Evolutionary conservation across 352 stramenopile species (phyloP).

Genomic region (Globisporangium spiculum): DNA sequence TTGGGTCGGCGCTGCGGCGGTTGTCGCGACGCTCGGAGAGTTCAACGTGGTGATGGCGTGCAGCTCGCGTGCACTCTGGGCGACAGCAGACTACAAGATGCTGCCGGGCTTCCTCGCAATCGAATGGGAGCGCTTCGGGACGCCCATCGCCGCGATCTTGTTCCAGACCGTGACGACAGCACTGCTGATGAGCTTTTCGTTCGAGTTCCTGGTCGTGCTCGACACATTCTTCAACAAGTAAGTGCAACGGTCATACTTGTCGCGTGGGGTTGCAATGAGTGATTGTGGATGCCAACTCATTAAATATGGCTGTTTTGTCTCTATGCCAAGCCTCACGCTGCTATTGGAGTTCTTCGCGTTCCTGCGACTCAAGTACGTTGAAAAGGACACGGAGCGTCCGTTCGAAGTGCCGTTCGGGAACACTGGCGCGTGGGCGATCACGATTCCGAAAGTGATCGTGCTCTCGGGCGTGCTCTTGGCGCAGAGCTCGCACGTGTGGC

Average conservation of each 20-base stretch:
- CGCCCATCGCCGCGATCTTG: slow-evolving; percentile 70
- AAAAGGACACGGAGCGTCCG: slow-evolving; percentile 68
- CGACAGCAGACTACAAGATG: slow-evolving; percentile 84
- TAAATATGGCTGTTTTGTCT: neutral
- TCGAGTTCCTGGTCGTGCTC: slow-evolving; percentile 76
- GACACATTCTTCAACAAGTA: slow-evolving; percentile 90
- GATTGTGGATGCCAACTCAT: neutral
- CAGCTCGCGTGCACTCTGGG: slow-evolving; percentile 77
- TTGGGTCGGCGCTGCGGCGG: slow-evolving; percentile 74
- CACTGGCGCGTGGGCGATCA: slow-evolving; percentile 71
- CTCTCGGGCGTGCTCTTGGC: slow-evolving; percentile 69
- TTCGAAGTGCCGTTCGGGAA: slow-evolving; percentile 75
- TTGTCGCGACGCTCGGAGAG: slow-evolving; percentile 78
- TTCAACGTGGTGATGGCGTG: slow-evolving; percentile 88
- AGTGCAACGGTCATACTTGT: slow-evolving; percentile 19
- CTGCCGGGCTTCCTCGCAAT: slow-evolving; percentile 54
- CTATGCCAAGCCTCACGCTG: slow-evolving; percentile 45
- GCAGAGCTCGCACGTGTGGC: slow-evolving; percentile 61
- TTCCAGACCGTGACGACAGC: slow-evolving; percentile 74
- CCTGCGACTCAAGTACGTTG: slow-evolving; percentile 78
- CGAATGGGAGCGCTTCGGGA: slow-evolving; percentile 77
- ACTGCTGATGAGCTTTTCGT: slow-evolving; percentile 85
- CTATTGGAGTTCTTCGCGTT: slow-evolving; percentile 85
- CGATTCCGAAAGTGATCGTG: slow-evolving; percentile 78
- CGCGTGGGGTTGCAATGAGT: neutral